Evolutionary conservation across 805 yeast species (phyloP), one percentile per base, ranked within the genome.

Genomic region (Candida palmyrensis): DNA sequence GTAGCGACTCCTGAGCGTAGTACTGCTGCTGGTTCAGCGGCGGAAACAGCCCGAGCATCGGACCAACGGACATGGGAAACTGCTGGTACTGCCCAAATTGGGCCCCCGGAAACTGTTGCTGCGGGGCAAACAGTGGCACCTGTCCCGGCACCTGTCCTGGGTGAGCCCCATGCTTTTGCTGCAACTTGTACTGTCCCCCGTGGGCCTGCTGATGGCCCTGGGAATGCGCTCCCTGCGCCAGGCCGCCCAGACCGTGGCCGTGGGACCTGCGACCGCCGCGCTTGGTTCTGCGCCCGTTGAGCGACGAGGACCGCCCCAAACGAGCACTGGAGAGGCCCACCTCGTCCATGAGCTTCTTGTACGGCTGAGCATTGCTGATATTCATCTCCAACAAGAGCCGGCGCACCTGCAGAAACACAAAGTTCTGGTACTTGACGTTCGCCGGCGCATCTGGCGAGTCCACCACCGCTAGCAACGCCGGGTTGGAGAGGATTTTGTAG

Each of bases 311-410:
- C 29, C 66, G 44, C 30, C 53, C 53, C 27, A 62, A 41, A 30
- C 67, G 46, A 29, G 53, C 53, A 36, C 53, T 55, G 7, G 67
- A 53, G 25, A 89, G 62, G 3, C 97, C 97, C 41, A 88, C 90
- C 56, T 90, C 97, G 45, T 90, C 97, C 72, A 89, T 74, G 37
- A 92, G 66, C 43, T 95, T 77, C 51, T 85, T 84, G 57, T 86
- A 85, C 22, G 82, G 84, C 52, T 84, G 95, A 32, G 59, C 65
- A 18, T 71, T 62, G 28, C 65, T 47, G 24, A 81, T 68, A 37
- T 75, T 76, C 47, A 73, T 56, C 30, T 81, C 82, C 26, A 77
- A 59, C 37, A 89, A 61, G 5, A 79, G 73, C 29, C 71, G 62
- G 40, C 86, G 73, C 13, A 84, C 78, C 53, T 79, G 82, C 32